Conservation (phyloP, 2,329 filamentous ascomycete genomes). For the Penicillium psychrosexuale region DNA sequence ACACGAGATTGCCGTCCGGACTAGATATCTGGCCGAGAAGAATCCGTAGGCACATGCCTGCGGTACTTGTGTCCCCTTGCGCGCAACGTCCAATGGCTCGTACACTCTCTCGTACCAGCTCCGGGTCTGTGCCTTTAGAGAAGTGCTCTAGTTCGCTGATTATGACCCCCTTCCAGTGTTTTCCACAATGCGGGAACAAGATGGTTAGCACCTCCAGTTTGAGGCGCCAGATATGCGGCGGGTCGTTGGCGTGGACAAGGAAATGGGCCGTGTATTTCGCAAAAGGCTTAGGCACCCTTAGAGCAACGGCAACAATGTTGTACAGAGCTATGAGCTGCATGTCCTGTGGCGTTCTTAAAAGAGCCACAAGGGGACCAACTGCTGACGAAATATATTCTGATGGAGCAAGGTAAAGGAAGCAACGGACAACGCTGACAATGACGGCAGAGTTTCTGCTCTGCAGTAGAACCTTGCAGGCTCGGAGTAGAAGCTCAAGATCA, state of each 20-base stretch:
- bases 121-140: constrained; percentile 68
- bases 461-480: constrained; percentile 75
- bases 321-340: constrained; percentile 87
- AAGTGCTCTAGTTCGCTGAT: constrained; percentile 94
- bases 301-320: constrained; percentile 91
- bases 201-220: constrained; percentile 90
- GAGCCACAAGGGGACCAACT: constrained; percentile 79
- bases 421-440: constrained; percentile 79
- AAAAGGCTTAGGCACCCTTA: constrained; percentile 73
- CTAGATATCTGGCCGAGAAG: constrained; percentile 85
- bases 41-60: constrained; percentile 75
- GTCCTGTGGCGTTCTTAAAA: constrained; percentile 79
- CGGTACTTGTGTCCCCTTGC: constrained; percentile 68
- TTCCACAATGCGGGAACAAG: constrained; percentile 77
- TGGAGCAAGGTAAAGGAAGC: constrained; percentile 81
- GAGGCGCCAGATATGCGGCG: constrained; percentile 78
- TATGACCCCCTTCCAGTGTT: constrained; percentile 77
- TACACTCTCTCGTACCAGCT: constrained; percentile 82
- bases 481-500: constrained; percentile 78
- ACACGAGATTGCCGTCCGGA: constrained; percentile 80
- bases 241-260: constrained; percentile 74
- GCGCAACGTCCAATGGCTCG: constrained; percentile 91
- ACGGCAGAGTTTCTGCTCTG: constrained; percentile 93
- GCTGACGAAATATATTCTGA: constrained; percentile 69
- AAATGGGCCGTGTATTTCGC: constrained; percentile 88